A percentile compares a stretch with the other conserved stretches of the same genome.
These are phyloP conservation scores for Plasmopara halstedii DNA, from an alignment of 352 stramenopile genomes.

Conservation along the genomic window DNA sequence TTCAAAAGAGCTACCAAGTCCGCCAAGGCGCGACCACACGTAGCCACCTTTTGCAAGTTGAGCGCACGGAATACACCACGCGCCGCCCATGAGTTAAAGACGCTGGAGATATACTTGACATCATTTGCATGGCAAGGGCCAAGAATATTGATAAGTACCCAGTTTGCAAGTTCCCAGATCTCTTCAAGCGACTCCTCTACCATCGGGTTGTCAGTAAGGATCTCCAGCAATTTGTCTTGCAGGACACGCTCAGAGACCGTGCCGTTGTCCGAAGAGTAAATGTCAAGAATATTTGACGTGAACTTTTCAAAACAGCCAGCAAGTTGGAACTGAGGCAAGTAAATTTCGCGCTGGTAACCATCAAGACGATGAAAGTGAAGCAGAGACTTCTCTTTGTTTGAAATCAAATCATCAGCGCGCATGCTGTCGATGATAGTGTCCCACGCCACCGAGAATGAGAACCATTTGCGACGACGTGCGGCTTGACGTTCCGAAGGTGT, in stretches of 20 bases:
- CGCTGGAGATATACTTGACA: constrained; percentile 87
- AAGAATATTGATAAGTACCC: constrained; percentile 92
- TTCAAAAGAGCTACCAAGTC: constrained; percentile 68
- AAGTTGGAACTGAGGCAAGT: constrained; percentile 97
- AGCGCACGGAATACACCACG: constrained; percentile 74
- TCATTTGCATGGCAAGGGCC: constrained; percentile 93
- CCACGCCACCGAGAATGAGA: constrained; percentile 97
- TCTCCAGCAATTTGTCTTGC: constrained; percentile 77
- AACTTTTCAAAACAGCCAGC: constrained; percentile 95
- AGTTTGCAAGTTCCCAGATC: constrained; percentile 95
- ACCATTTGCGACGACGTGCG: constrained; percentile 96
- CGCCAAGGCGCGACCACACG: constrained; percentile 57
- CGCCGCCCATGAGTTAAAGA: constrained; percentile 70
- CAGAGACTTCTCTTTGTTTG: constrained; percentile 80
- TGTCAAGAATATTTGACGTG: constrained; percentile 58
- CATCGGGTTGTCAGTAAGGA: constrained; percentile 74
- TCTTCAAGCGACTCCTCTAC: constrained; percentile 91
- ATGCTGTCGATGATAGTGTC: constrained; percentile 97
- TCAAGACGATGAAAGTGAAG: constrained; percentile 95
- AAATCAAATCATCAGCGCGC: constrained; percentile 88
- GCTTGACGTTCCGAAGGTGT: constrained; percentile 78
- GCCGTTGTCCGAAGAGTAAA: constrained; percentile 52
- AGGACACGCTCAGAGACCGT: constrained; percentile 62
- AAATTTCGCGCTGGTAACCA: constrained; percentile 96
- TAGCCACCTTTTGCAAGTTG: constrained; percentile 59